Percentiles rank a stretch among this genome's conserved stretches.
Conservation (phyloP, 2,329 filamentous ascomycete genomes). For the Diplocarpon mali region DNA sequence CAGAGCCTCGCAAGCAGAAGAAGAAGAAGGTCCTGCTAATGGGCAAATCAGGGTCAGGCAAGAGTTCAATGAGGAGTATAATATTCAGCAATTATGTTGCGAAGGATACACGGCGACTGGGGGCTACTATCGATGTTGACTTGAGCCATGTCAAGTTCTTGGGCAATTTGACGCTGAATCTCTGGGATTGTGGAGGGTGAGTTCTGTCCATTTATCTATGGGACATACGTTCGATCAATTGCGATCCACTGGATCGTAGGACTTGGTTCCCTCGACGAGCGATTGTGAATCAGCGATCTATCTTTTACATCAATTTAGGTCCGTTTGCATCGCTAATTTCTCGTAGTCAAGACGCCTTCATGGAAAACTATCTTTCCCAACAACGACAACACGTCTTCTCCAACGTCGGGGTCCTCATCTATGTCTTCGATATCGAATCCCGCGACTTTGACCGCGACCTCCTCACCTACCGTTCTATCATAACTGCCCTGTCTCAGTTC, state of each 20-base stretch:
- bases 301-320: background rate
- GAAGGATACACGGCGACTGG: conserved; percentile 82
- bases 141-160: conserved; percentile 98
- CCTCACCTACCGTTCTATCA: conserved; percentile 82
- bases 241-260: no score
- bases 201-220: conserved; percentile 21
- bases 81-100: conserved; percentile 99
- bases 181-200: conserved; percentile 95
- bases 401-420: conserved; percentile 93
- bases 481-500: conserved; percentile 78
- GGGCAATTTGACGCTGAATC: conserved; percentile 90
- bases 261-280: no score
- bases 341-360: conserved; percentile 84
- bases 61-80: conserved; percentile 96
- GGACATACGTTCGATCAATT: no score
- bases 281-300: background rate
- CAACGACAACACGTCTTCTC: conserved; percentile 95
- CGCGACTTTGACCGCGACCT: conserved; percentile 90
- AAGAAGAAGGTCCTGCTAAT: conserved; percentile 82
- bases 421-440: conserved; percentile 97
- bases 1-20: conserved; percentile 45
- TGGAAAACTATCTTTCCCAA: conserved; percentile 94
- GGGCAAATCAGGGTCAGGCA: conserved; percentile 95
- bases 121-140: conserved; percentile 96
- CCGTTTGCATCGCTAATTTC: conserved; percentile 12